A percentile compares a stretch with the other conserved stretches of the same genome.
Conservation (phyloP, 2,329 filamentous ascomycete species). For the Chaetothyriales sp. region DNA sequence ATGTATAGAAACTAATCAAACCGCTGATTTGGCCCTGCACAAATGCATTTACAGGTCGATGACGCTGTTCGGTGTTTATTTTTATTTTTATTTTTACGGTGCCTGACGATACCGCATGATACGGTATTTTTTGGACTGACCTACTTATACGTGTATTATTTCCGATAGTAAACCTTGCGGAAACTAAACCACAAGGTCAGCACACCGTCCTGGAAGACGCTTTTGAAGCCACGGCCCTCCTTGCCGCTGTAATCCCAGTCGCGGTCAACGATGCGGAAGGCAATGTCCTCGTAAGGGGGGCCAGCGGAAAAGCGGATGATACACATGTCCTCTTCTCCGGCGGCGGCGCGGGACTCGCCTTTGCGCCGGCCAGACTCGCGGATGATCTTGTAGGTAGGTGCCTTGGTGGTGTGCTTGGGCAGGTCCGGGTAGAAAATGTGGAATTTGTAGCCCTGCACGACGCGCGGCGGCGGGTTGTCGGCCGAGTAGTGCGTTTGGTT, state of each 20-base stretch:
- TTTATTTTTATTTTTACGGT: neutral
- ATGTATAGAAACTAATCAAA: neutral
- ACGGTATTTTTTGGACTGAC: no score
- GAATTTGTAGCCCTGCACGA: conserved; percentile 98
- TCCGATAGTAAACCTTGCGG: conserved; percentile 60
- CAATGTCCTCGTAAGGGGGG: conserved; percentile 89
- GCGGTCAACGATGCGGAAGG: conserved; percentile 92
- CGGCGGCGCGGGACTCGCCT: conserved; percentile 82
- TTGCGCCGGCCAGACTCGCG: conserved; percentile 77
- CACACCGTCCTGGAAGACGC: conserved; percentile 96
- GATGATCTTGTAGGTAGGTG: conserved; percentile 90
- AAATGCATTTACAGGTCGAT: no score
- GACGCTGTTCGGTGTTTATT: no score
- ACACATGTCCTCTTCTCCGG: conserved; percentile 93
- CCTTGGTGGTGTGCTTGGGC: conserved; percentile 72
- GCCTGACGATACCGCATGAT: no score
- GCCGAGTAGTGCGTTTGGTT: conserved; percentile 99
- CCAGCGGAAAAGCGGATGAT: conserved; percentile 79
- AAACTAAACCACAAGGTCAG: conserved; percentile 96
- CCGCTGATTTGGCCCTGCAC: no score
- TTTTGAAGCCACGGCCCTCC: conserved; percentile 83
- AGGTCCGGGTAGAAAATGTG: conserved; percentile 98
- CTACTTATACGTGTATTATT: no score
- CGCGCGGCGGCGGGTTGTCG: conserved; percentile 92
- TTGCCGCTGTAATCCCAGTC: conserved; percentile 99